A percentile compares a stretch with the other conserved stretches of the same genome.
phyloP scores from a whole-genome alignment of 1,284 basidiomycete genomes.

The Chondrostereum purpureum region DNA sequence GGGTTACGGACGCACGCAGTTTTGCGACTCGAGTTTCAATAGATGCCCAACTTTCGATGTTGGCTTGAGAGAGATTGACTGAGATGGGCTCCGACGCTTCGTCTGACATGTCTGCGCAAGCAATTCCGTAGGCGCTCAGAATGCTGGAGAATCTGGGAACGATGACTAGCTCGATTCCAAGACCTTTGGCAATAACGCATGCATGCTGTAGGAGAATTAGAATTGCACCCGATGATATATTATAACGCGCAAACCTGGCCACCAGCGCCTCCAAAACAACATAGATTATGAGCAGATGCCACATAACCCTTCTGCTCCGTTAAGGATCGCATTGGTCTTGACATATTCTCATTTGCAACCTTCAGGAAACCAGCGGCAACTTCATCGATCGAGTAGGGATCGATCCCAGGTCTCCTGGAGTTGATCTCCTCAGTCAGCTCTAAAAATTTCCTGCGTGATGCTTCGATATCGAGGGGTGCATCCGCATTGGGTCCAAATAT shows the following conservation, averaged over 20 bases:
- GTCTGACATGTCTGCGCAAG: constrained; percentile 5
- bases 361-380: constrained; percentile 7
- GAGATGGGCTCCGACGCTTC: constrained; percentile 5
- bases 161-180: constrained; percentile 6
- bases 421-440: constrained; percentile 4
- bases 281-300: constrained; percentile 5
- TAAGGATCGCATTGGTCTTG: constrained; percentile 8
- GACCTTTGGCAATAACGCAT: constrained; percentile 6
- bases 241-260: constrained; percentile 5
- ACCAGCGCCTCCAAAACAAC: constrained; percentile 9
- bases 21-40: constrained; percentile 1
- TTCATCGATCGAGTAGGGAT: constrained; percentile 6
- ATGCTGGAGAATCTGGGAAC: constrained; percentile 8
- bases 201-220: constrained; percentile 2
- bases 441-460: constrained; percentile 1
- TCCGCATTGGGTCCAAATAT: constrained; percentile 8
- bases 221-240: background rate
- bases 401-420: background rate
- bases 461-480: constrained; percentile 5
- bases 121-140: constrained; percentile 7
- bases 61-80: constrained; percentile 5
- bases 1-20: background rate
- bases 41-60: background rate
- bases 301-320: constrained; percentile 7
- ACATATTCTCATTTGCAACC: constrained; percentile 10